phyloP scores from a whole-genome alignment of 257 asterid species.

The Ophiorrhiza pumila region DNA sequence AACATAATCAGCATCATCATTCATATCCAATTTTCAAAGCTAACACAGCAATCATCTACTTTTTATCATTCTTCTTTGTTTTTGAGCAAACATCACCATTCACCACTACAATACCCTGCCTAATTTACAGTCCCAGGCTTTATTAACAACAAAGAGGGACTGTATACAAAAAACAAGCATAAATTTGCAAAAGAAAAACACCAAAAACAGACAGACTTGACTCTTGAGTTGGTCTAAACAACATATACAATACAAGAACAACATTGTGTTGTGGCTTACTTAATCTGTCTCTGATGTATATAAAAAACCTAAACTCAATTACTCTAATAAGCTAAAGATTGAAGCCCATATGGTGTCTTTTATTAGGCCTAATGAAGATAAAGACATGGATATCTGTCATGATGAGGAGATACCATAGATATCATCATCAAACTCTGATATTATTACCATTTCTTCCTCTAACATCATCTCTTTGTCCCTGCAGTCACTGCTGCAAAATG shows the following conservation, averaged over 20 bases:
- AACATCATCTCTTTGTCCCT: slow-evolving; percentile 53
- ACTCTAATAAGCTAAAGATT: slow-evolving; percentile 9
- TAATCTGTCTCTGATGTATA: slow-evolving; percentile 25
- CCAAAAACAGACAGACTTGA: slow-evolving; percentile 35
- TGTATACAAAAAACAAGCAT: not conserved
- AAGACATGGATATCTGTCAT: slow-evolving; percentile 16
- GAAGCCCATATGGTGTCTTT: slow-evolving; percentile 9
- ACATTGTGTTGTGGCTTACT: slow-evolving; percentile 14
- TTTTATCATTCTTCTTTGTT: not conserved
- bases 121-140: not conserved
- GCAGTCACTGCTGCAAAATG: slow-evolving; percentile 72
- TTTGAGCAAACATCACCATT: slow-evolving; percentile 9
- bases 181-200: slow-evolving; percentile 16
- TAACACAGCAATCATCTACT: slow-evolving; percentile 20
- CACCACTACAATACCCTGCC: slow-evolving; percentile 6
- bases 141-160: slow-evolving; percentile 1
- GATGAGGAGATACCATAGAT: slow-evolving; percentile 20
- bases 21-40: slow-evolving; percentile 14
- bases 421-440: slow-evolving; percentile 33
- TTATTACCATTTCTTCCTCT: slow-evolving; percentile 40
- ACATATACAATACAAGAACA: slow-evolving; percentile 23
- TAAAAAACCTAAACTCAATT: slow-evolving; percentile 19
- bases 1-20: slow-evolving; percentile 21
- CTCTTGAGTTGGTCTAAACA: slow-evolving; percentile 16
- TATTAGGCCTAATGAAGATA: slow-evolving; percentile 11